Evolutionary conservation across 2,329 filamentous ascomycete species (phyloP).

Genomic region (Westerdykella aurantiaca): DNA sequence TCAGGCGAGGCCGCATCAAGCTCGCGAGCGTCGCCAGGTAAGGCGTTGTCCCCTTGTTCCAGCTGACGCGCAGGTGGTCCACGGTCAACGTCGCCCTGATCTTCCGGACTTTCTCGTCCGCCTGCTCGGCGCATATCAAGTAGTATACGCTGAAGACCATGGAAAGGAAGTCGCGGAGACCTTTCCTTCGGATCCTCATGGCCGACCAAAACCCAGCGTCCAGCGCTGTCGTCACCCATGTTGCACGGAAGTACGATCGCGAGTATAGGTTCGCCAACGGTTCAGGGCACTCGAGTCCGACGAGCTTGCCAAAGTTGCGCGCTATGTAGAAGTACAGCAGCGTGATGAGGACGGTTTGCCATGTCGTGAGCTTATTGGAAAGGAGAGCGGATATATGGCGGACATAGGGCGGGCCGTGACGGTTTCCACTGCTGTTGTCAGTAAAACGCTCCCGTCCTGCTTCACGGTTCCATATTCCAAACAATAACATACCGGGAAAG

Average conservation of each 20-base stretch:
- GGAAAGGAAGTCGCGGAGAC: constrained; percentile 75
- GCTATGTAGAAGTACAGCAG: constrained; percentile 87
- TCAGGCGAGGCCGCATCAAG: constrained; percentile 71
- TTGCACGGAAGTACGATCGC: constrained; percentile 86
- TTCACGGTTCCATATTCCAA: background rate
- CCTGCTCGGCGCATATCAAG: constrained; percentile 83
- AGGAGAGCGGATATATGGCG: constrained; percentile 66
- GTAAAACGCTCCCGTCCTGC: constrained; percentile 7
- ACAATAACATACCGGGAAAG: constrained; percentile 57
- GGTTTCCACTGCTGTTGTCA: constrained; percentile 59
- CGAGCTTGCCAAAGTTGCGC: constrained; percentile 87
- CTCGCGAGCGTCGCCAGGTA: constrained; percentile 70
- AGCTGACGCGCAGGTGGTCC: constrained; percentile 84
- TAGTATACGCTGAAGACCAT: constrained; percentile 87
- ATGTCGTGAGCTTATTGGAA: constrained; percentile 68
- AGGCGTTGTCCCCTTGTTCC: constrained; percentile 90
- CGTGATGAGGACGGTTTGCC: constrained; percentile 83
- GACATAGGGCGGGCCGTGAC: constrained; percentile 77
- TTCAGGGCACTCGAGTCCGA: constrained; percentile 86
- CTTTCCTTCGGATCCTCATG: constrained; percentile 80
- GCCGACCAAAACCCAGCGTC: constrained; percentile 98
- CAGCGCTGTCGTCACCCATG: constrained; percentile 90
- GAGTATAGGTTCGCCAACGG: constrained; percentile 93
- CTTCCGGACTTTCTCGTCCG: constrained; percentile 93
- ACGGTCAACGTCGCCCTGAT: constrained; percentile 81